Evolutionary conservation across 2,329 filamentous ascomycete species (phyloP), one percentile per base, ranked within the genome.

Genomic region (Penicillium vulpinum): DNA sequence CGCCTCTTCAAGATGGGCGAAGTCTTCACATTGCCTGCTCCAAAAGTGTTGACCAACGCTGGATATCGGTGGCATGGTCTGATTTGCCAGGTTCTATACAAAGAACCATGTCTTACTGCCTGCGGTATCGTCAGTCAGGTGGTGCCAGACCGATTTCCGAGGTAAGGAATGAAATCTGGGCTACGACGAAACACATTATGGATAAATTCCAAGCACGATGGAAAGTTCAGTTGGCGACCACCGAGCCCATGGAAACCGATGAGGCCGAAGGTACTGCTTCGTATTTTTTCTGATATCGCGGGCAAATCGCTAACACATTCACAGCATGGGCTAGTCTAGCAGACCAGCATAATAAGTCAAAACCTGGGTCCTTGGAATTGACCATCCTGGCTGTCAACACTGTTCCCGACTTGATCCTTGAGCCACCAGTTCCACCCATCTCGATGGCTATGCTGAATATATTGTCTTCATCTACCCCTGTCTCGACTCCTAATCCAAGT

Each of bases 11-110:
- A 54, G 82, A 86, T 66, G 81, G 80, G 3, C 80, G 79, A 28
- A 80, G 81, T 57, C 77, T 87, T 50, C 85, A 88, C 68, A 66
- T 88, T 28, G 84, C 82, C 2, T 85, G 83, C 63, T 82, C 83
- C 4, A 71, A 78, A 35, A 86, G 83, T 60, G 63, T 77, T 9
- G 82, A 86, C 61, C 77, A 80, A 28, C 74, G 78, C 21, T 88
- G 85, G 85, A 64, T 86, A 24, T 83, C 79, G 7, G 83, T 80
- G 4, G 81, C 81, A 1, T 87, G 85, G 85, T 82, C 81, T 1
- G 83, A 87, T 69, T 81, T 77, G 57, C 78, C 75, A 26, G 85
- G 85, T 9, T 77, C 76, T 38, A 77, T 83, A 39, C 81, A 85
- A 59, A 75, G 79, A 21, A 80, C 73, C 2, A 78, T 81, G 57